phyloP scores from a whole-genome alignment of 2,329 filamentous ascomycete genomes.

The Orbilia brochopaga region DNA sequence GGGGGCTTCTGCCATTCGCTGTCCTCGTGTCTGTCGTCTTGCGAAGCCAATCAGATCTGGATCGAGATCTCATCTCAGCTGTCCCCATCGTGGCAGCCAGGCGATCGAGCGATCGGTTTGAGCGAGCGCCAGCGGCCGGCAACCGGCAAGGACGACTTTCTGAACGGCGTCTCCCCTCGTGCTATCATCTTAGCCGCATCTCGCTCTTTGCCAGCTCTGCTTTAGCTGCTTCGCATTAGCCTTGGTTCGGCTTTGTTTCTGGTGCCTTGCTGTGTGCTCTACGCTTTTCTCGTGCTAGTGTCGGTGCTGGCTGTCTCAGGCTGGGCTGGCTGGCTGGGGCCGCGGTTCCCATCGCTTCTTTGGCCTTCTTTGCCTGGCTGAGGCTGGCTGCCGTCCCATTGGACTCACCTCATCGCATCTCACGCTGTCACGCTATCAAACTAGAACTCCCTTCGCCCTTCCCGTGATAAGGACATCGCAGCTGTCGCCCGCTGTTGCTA shows the following conservation, averaged over 20 bases:
- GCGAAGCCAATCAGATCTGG: not conserved
- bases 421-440: not conserved
- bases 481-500: constrained; percentile 34
- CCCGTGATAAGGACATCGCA: not conserved
- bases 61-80: no score
- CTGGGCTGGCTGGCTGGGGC: constrained; percentile 1
- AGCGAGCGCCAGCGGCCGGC: not conserved
- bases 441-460: not conserved
- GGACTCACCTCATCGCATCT: not conserved
- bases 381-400: not conserved
- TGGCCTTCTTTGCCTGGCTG: not conserved
- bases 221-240: not conserved
- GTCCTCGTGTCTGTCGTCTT: not conserved
- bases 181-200: constrained; percentile 1
- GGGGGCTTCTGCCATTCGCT: not conserved
- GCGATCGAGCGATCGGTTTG: not conserved
- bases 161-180: not conserved
- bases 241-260: not conserved
- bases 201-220: not conserved
- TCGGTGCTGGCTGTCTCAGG: not conserved
- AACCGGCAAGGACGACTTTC: not conserved
- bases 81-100: no score
- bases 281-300: constrained; percentile 7
- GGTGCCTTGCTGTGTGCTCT: constrained; percentile 1
- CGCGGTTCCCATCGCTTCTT: constrained; percentile 6